Base-by-base conservation (phyloP, 345 rosid genomes). In the Passiflora organensis region DNA sequence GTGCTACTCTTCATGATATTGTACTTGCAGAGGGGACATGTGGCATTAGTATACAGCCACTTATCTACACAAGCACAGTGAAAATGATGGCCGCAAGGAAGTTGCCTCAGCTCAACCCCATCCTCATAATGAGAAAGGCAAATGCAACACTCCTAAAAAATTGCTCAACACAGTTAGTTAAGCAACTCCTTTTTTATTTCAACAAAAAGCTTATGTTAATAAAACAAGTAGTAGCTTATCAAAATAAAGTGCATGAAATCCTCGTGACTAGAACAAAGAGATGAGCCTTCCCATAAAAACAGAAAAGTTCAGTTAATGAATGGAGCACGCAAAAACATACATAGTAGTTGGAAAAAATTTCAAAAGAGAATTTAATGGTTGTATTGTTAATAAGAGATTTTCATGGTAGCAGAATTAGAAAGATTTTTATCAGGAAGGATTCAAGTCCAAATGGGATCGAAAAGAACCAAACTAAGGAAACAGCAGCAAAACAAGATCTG, bases 111-210 rank as follows among this genome's bases (percentile, higher is more conserved):
- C 74, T 93, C 99, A 25, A 78, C 82, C 58, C 95, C 96, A 10
- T 93, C 95, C 43, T 86, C 95, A 19, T 89, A 93, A 3, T 82
- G 68, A 12, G 87, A 81, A 18, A 93, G 96, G 71, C 96, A 93
- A 48, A 93, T 86, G 82, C 96, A 93, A 43, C 99, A 93, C 65
- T 93, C 99, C 99, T 93, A n/a, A n/a, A n/a, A n/a, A n/a, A n/a
- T n/a, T n/a, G n/a, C n/a, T n/a, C n/a, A n/a, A n/a, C n/a, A 51
- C 75, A 74, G 22, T 28, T 60, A 41, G 49, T 59, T 49, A 63
- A 52, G 43, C 64, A 61, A 59, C 50, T 38, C 1, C 24, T 47
- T 22, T 25, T 56, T 17, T 41, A 32, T 1, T 5, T 3, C n/a
- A 10, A 32, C 39, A 16, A 28, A 8, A 41, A 38, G 13, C 24